Evolutionary conservation across 148 eudicot genomes (phyloP), one percentile per base, ranked within the genome.

Genomic region (Silene uniflora): DNA sequence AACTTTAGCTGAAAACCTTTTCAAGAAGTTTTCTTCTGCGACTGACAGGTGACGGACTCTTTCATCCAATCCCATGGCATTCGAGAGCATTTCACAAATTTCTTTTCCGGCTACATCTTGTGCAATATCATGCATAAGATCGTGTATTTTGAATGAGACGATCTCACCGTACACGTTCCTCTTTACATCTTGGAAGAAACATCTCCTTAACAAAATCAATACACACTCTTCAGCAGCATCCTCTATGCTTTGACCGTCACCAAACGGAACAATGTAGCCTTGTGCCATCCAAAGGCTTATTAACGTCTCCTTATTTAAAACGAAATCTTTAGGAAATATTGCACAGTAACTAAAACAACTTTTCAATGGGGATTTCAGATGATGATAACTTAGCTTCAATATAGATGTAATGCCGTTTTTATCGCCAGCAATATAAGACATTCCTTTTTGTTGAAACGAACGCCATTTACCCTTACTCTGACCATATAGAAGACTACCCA

Each of bases 121-220:
- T 6, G 72, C 72, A 11, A 64, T 9, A 10, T 64, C 67, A 64
- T 64, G 67, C 67, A 77, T 35, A 25, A 77, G 27, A 14, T 72
- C 68, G 17, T 78, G 81, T 21, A 78, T 64, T 24, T 78, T 78
- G n/a, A 14, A 64, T 25, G 25, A 62, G 32, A 23, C 25, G 11
- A 72, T 22, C 23, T 65, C 62, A 42, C 75, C 70, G 10, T 13
- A 52, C 0, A 62, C 21, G 10, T 29, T 39, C 55, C 12, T n/a
- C 16, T 3, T 14, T 17, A 72, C 44, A 66, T 78, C 39, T 55
- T 78, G 76, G 66, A 78, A 78, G 67, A 63, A 63, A 22, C 67
- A 63, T 27, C 67, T 63, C 7, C 42, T 12, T 14, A 64, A 5
- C 4, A 64, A 18, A 24, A 27, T 64, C 67, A 11, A 14, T 10